Base-by-base conservation (phyloP, 2,329 filamentous ascomycete species). In the Aspergillus sp. region DNA sequence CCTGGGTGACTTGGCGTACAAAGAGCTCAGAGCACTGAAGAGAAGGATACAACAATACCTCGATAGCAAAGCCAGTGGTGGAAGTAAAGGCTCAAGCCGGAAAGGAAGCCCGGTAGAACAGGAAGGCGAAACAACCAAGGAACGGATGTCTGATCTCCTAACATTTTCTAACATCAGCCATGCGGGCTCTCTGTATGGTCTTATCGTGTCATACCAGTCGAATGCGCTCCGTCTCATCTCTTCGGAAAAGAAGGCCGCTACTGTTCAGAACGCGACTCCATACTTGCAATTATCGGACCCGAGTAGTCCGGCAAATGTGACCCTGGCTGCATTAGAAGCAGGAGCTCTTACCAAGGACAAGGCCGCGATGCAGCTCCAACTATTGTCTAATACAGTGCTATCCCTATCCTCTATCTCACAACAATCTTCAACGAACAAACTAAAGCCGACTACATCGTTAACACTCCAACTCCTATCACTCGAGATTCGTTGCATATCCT, bases 341-440 rank as follows among this genome's bases (percentile, higher is more conserved):
- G 72, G 74, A 5, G 65, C 60, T n/a, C 57, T 80, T 5, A 59
- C 70, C 3, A 69, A 68, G 25, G 77, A 79, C 39, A 79, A 79
- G 59, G 76, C 76, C 25, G 77, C 77, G 12, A 64, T 76, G 19
- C 79, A 82, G 60, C 68, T 82, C n/a, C 77, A 80, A 58, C 65
- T 77, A 2, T 68, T 81, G 5, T 78, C 80, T 1, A 79, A 78
- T 58, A 74, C 69, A 3, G 61, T 81, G 5, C 50, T 76, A 13
- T 76, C 77, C 8, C 64, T 79, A 13, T 71, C 66, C 47, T 70
- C 72, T 3, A 59, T 58, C 5, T 51, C 65, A 12, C 65, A 67
- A 7, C 60, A 69, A 21, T 53, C 65, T 36, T 63, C 63, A 0
- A 58, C 57, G 8, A 61, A 57, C 7, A 69, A 68, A 54, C 30